Base-by-base conservation (phyloP, 116 monocot genomes). In the Papilionanthe hybrid region DNA sequence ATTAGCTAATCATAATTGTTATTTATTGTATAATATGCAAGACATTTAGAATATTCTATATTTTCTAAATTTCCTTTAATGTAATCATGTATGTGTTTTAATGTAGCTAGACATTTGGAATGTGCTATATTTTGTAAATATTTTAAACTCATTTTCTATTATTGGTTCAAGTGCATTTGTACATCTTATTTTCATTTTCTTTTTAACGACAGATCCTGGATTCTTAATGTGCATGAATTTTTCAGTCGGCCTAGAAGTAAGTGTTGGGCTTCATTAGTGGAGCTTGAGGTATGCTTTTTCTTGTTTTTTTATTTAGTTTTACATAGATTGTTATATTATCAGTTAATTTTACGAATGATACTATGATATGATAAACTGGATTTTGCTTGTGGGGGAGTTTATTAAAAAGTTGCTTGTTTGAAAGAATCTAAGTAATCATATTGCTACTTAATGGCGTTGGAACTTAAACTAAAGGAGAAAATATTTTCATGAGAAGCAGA, bases 141-240 rank as follows among this genome's bases (percentile, higher is more conserved):
- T 45, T 9, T n/a, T 45, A 10, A 45, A 47, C 47, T 7, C 47
- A 23, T 60, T 75, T 50, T 76, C 76, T 76, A 53, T 53, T 50
- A 76, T 44, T 44, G 12, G 10, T 53, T 48, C 0, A 12, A 53
- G 23, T 76, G 18, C 74, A 69, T n/a, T 45, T 76, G 12, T 45
- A 22, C 37, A 65, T 13, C 42, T 83, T 75, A 79, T 83, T 63
- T 79, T 67, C 67, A 58, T 29, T 28, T 55, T 63, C 32, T 20
- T 7, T 65, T 58, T 8, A 77, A 75, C 9, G 68, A 22, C 83
- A 91, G 91, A 74, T 83, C 83, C n/a, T 91, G 91, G 91, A 30
- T 82, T 78, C 72, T 78, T 57, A 57, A 84, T 80, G 87, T 81
- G 57, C 72, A 80, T 71, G 58, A 77, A 49, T 91, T 87, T 78